These are phyloP conservation scores for Fusarium circinatum DNA, from an alignment of 2,329 filamentous ascomycete species.

Conservation along the genomic window DNA sequence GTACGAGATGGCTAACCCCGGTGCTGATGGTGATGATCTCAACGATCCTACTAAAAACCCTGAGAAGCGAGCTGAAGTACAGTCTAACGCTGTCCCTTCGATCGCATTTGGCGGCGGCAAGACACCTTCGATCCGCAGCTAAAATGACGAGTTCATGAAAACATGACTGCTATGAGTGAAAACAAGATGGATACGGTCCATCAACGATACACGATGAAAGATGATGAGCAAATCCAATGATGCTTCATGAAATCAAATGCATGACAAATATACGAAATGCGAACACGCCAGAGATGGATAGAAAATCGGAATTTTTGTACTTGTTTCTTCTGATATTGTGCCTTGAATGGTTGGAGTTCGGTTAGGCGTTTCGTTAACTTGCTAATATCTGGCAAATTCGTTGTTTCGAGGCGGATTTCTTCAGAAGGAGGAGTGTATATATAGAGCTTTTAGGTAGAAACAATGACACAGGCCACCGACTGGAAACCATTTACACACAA, in stretches of 20 bases:
- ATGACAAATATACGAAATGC: background rate
- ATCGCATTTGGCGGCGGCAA: conserved; percentile 32
- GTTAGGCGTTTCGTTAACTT: background rate
- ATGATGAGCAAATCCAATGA: background rate
- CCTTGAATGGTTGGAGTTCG: background rate
- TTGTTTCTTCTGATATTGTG: background rate
- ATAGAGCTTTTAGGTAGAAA: background rate
- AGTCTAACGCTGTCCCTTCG: conserved; percentile 27
- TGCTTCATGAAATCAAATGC: background rate
- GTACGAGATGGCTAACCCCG: conserved; percentile 59
- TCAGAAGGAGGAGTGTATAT: background rate
- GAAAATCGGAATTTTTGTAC: too few relatives aligned
- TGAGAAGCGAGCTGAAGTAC: conserved; percentile 50
- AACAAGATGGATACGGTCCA: conserved; percentile 2
- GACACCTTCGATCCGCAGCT: conserved; percentile 39
- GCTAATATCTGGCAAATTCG: background rate
- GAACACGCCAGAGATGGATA: background rate
- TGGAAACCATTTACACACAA: background rate
- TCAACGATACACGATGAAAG: conserved; percentile 14
- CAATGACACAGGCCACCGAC: background rate
- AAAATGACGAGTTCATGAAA: background rate
- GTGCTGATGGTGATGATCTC: conserved; percentile 55
- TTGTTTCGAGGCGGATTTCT: background rate
- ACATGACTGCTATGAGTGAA: conserved; percentile 8
- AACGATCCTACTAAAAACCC: conserved; percentile 58